These are phyloP conservation scores for Clarkia xantiana DNA, from an alignment of 345 rosid genomes.

Conservation along the genomic window DNA sequence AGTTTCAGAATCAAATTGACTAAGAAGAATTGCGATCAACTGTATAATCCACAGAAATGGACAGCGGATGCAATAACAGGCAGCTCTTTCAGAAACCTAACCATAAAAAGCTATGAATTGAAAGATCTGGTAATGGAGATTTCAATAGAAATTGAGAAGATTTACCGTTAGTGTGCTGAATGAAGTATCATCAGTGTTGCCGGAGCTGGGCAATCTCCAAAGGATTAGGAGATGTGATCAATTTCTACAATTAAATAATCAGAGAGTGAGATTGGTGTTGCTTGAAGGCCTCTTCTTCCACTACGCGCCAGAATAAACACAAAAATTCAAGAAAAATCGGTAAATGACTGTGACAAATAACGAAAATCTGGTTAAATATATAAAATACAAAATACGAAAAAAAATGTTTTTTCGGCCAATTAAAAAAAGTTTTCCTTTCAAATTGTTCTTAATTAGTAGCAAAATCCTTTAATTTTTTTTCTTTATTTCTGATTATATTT, in stretches of 20 bases:
- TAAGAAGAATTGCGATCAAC: neutral
- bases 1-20: neutral
- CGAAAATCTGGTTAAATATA: neutral
- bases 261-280: conserved; percentile 9
- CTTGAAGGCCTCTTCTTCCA: conserved; percentile 25
- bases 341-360: neutral
- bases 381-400: too few species aligned
- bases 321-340: neutral
- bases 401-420: too few species aligned
- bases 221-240: neutral
- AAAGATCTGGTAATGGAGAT: neutral
- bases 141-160: neutral
- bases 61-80: neutral
- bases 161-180: conserved; percentile 9
- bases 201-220: neutral
- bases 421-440: too few species aligned
- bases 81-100: neutral
- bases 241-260: neutral
- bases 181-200: neutral
- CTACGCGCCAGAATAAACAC: conserved; percentile 10
- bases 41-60: neutral
- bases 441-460: too few species aligned
- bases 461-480: too few species aligned
- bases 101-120: neutral
- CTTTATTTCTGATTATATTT: too few species aligned